Evolutionary conservation across 371 early-diverging fungal species (phyloP).

Genomic region (Rhizopus delemar): DNA sequence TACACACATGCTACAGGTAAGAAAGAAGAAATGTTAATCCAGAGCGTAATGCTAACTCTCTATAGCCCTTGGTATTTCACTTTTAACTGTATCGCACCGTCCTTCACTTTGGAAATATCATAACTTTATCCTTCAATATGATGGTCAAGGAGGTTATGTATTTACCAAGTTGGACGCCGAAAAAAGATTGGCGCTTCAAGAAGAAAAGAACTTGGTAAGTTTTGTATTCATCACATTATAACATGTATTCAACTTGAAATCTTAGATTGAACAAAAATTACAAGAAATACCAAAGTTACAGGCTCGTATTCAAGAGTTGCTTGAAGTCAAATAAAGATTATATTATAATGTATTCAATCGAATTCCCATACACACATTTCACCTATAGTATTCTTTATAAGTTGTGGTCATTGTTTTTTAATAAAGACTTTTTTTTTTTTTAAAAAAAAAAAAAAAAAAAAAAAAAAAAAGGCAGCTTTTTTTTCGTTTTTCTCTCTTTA

Average conservation of each 20-base stretch:
- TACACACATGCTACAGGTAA: conserved; percentile 81
- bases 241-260: background rate
- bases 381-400: too few relatives aligned
- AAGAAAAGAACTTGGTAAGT: conserved; percentile 65
- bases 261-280: conserved; percentile 69
- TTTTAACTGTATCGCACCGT: conserved; percentile 88
- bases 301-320: conserved; percentile 65
- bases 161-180: conserved; percentile 88
- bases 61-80: conserved; percentile 75
- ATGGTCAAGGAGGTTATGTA: conserved; percentile 87
- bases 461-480: too few relatives aligned
- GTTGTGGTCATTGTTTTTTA: background rate
- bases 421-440: background rate
- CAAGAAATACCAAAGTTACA: conserved; percentile 72
- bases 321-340: conserved; percentile 24
- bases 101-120: conserved; percentile 89
- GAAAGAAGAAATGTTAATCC: background rate
- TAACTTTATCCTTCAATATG: conserved; percentile 81
- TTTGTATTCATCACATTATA: background rate
- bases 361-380: too few relatives aligned
- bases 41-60: background rate
- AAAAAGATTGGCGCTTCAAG: conserved; percentile 79
- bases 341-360: background rate
- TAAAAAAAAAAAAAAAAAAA: too few relatives aligned
- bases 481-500: background rate